Evolutionary conservation across 371 early-diverging fungal genomes (phyloP), one percentile per base, ranked within the genome.

Genomic region (Lichtheimia corymbifera): DNA sequence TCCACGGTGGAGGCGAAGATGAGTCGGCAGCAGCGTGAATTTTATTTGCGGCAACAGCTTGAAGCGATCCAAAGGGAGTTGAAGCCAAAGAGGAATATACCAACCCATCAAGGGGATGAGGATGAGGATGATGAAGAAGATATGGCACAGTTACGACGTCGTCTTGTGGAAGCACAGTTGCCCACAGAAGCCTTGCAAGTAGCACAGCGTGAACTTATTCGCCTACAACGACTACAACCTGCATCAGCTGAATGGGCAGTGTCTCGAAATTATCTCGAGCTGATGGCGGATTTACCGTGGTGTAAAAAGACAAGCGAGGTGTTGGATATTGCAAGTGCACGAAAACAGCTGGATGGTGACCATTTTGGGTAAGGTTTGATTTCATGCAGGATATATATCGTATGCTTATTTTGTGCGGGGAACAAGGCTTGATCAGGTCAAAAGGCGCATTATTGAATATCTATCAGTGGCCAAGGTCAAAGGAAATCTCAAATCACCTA

Each of bases 241-340:
- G 73, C 84, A 6, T 85, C 90, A 30, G 88, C 90, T 12, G 93
- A 95, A 70, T 91, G 91, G 78, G 83, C 88, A 54, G 90, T 95
- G 13, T 79, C 89, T 24, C 82, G 92, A 5, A 89, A 82, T 41
- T 93, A 93, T 69, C 68, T 93, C 9, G 93, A 95, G 54, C 80
- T 86, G 72, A 54, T 94, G 17, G 77, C 83, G 2, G 93, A 92
- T 65, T 65, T 95, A 55, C 95, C 95, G 0, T 95, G 94, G 95
- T 63, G 68, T 17, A 84, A 80, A 17, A 65, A 68, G 3, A 80
- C 86, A 13, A 72, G 74, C 11, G 91, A 90, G 63, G 65, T 79
- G 9, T 58, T 93, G 53, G 91, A 93, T 75, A 84, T 95, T 22
- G 64, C 66, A 1, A 67, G 71, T 22, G 89, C 93, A 4, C 77